Percentiles rank a stretch among this genome's conserved stretches.
These are phyloP conservation scores for Suillus placidus DNA, from an alignment of 768 basidiomycete species.

Conservation along the genomic window DNA sequence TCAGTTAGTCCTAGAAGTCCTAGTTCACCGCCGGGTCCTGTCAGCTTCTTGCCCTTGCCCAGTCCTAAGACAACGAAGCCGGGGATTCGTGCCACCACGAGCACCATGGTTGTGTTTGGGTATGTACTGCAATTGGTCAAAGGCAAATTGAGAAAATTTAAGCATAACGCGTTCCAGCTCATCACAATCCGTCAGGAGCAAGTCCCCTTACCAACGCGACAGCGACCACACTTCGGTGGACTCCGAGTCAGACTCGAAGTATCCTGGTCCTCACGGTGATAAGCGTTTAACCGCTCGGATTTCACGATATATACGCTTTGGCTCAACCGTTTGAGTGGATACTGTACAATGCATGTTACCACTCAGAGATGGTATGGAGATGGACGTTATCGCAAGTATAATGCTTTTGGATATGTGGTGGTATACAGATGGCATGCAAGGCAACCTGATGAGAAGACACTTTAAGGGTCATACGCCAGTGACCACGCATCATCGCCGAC, in stretches of 20 bases:
- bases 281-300: background rate
- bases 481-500: conserved; percentile 55
- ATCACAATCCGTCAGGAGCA: background rate
- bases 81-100: conserved; percentile 57
- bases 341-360: background rate
- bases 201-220: background rate
- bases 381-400: background rate
- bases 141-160: background rate
- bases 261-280: background rate
- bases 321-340: background rate
- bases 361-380: background rate
- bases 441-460: background rate
- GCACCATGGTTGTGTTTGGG: conserved; percentile 62
- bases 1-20: background rate
- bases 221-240: background rate
- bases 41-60: conserved; percentile 19
- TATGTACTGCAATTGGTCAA: background rate
- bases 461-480: background rate
- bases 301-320: background rate
- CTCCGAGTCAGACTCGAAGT: background rate
- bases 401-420: conserved; percentile 3
- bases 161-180: background rate
- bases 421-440: conserved; percentile 3
- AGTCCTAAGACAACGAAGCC: conserved; percentile 3
- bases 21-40: background rate